These are phyloP conservation scores for Solanum hybrid DNA, from an alignment of 305 asterid species.

Conservation along the genomic window DNA sequence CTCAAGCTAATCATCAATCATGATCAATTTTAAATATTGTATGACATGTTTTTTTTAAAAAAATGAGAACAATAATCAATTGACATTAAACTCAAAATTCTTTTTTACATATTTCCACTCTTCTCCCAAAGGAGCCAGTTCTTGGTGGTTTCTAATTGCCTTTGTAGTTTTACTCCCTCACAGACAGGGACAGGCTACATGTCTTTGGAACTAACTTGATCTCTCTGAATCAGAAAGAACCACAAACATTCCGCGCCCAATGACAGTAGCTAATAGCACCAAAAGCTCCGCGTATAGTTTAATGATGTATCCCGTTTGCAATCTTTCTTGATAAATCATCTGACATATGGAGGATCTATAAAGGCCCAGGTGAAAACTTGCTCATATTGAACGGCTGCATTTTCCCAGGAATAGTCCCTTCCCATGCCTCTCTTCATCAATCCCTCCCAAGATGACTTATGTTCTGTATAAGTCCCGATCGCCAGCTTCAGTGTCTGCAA, in stretches of 20 bases:
- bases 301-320: background rate
- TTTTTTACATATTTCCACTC: background rate
- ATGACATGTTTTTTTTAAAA: background rate
- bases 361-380: constrained; percentile 83
- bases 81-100: background rate
- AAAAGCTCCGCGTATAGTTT: background rate
- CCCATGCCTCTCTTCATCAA: constrained; percentile 87
- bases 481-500: constrained; percentile 61
- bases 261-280: background rate
- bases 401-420: constrained; percentile 75
- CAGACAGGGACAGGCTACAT: background rate
- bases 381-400: constrained; percentile 75
- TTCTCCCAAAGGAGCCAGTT: background rate
- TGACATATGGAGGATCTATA: constrained; percentile 65
- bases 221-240: background rate
- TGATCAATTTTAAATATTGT: background rate
- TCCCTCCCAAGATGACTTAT: constrained; percentile 77
- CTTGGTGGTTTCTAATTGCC: background rate
- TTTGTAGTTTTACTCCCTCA: background rate
- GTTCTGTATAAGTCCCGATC: constrained; percentile 40
- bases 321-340: constrained; percentile 24
- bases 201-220: background rate
- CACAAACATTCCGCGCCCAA: background rate
- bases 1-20: background rate
- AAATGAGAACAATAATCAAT: background rate